Evolutionary conservation across 1,139 yeast genomes (phyloP).

Genomic region (Spencermartinsiella ligniputridi): DNA sequence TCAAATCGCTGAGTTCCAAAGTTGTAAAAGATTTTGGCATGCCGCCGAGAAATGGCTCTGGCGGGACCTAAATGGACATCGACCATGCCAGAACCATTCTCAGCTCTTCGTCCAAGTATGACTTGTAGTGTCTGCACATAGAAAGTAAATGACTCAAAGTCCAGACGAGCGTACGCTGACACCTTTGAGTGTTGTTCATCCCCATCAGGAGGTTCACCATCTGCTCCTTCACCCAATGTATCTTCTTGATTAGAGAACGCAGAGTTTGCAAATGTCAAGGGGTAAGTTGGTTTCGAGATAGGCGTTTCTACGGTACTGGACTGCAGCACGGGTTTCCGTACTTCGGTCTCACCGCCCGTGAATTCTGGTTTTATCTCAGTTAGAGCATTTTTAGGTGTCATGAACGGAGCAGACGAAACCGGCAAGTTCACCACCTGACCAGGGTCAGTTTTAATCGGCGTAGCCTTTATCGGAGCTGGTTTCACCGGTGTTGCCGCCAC

Average conservation of each 20-base stretch:
- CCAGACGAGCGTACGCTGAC: constrained; percentile 90
- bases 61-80: constrained; percentile 91
- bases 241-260: constrained; percentile 4
- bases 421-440: neutral
- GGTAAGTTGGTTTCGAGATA: constrained; percentile 15
- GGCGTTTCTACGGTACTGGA: constrained; percentile 10
- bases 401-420: neutral
- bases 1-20: constrained; percentile 94
- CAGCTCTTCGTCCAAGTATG: constrained; percentile 81
- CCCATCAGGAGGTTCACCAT: neutral
- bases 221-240: neutral
- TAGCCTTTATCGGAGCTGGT: neutral
- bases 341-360: constrained; percentile 13
- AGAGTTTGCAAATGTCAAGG: constrained; percentile 20
- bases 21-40: constrained; percentile 91
- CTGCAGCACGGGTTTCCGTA: constrained; percentile 12
- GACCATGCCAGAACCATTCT: constrained; percentile 60
- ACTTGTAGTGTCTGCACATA: constrained; percentile 96
- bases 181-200: constrained; percentile 46
- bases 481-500: neutral
- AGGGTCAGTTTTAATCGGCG: neutral
- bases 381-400: constrained; percentile 12
- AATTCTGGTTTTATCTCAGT: constrained; percentile 7
- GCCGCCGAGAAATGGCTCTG: constrained; percentile 87
- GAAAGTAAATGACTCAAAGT: constrained; percentile 87